Evolutionary conservation across 2,329 filamentous ascomycete species (phyloP), one percentile per base, ranked within the genome.

Genomic region (Nothopassalora personata): DNA sequence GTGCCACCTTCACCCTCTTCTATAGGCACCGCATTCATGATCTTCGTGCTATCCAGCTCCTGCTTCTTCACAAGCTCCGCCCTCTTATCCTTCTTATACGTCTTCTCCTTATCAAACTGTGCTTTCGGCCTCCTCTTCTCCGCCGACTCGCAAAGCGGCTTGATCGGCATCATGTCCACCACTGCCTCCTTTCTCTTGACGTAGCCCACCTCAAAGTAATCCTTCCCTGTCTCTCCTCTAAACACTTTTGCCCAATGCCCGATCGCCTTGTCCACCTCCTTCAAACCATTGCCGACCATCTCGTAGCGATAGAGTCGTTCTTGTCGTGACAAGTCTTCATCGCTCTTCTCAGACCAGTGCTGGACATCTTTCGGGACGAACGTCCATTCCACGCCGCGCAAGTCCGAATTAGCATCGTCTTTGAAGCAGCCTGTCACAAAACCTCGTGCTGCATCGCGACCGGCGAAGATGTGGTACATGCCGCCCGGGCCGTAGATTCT

Each of bases 381-480:
- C 83, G 95, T 94, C 63, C 86, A 83, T 77, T 97, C 94, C 4
- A 90, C 87, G 49, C 94, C 94, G 61, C 89, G 84, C 73, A 97
- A 77, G 76, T 99, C 94, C 3, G 89, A 82, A 1, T 87, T 94
- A 33, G 86, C 80, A 79, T 99, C 94, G 64, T 91, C 87, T 43
- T 84, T 79, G 77, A 99, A 99, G 75, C 94, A 99, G 18, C 90
- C 91, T 1, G 94, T 97, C 19, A 99, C 86, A 74, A 91, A 99
- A 19, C 87, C 91, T 52, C 94, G 87, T 13, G 89, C 86, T 34
- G 93, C 92, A 75, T 99, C 94, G 62, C 82, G 82, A 61, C 93
- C 94, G 0, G 91, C 85, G 74, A 99, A 96, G 76, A 88, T 87
- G 69, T 86, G 82, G 80, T 99, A 99, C 39, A 85, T 86, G 4